phyloP scores from a whole-genome alignment of 305 asterid genomes.

The Vinca major region DNA sequence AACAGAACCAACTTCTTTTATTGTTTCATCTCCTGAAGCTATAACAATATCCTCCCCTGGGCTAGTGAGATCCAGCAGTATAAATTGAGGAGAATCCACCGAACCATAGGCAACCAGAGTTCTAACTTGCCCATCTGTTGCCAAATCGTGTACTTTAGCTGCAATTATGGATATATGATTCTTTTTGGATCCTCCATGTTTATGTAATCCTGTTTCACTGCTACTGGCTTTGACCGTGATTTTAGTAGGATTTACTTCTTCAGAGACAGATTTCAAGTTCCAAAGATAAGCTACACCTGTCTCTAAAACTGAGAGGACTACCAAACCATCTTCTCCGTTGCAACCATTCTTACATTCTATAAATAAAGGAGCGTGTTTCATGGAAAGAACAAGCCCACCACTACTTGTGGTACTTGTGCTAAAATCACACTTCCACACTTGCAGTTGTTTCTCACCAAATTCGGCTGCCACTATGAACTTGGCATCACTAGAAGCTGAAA shows the following conservation, averaged over 20 bases:
- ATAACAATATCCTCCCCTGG: constrained; percentile 24
- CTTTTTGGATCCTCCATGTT: constrained; percentile 16
- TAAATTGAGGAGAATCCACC: constrained; percentile 21
- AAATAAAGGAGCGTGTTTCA: constrained; percentile 23
- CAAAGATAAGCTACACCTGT: constrained; percentile 27
- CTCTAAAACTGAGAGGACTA: constrained; percentile 28
- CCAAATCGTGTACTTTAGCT: constrained; percentile 18
- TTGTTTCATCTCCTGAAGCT: constrained; percentile 10
- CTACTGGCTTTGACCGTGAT: constrained; percentile 16
- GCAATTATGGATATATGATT: constrained; percentile 19
- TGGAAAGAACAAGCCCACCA: constrained; percentile 22
- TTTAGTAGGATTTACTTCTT: constrained; percentile 24
- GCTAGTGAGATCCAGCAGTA: constrained; percentile 16
- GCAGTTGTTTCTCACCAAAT: constrained; percentile 21
- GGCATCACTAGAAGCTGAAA: constrained; percentile 25
- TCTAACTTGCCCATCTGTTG: constrained; percentile 12
- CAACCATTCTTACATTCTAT: constrained; percentile 21
- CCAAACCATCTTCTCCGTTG: constrained; percentile 18
- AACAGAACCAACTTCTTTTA: constrained; percentile 7
- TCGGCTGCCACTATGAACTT: constrained; percentile 23
- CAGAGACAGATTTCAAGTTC: constrained; percentile 19
- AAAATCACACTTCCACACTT: constrained; percentile 26
- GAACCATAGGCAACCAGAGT: constrained; percentile 25
- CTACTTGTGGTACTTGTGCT: constrained; percentile 5
- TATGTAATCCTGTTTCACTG: constrained; percentile 10